These are phyloP conservation scores for Perilla frutescens DNA, from an alignment of 257 asterid genomes.

Conservation along the genomic window DNA sequence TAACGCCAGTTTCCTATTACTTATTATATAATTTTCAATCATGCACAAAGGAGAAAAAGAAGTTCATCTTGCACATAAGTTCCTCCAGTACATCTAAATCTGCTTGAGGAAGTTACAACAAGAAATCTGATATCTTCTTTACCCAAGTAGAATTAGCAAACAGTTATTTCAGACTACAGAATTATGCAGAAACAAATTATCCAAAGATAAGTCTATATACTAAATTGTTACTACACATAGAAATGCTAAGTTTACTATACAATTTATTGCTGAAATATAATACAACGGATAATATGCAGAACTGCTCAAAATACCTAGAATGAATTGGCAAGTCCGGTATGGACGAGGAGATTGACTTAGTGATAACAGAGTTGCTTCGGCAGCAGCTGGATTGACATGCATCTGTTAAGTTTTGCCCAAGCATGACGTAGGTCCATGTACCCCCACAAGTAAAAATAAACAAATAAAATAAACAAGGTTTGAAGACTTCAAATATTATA, in stretches of 20 bases:
- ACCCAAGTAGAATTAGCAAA: constrained; percentile 4
- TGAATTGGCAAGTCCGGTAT: constrained; percentile 83
- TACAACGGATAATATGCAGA: constrained; percentile 1
- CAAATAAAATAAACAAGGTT: constrained; percentile 33
- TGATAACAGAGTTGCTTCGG: constrained; percentile 83
- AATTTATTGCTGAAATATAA: constrained; percentile 21
- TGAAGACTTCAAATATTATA: constrained; percentile 24
- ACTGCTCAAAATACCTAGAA: constrained; percentile 65
- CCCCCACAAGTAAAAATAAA: constrained; percentile 35
- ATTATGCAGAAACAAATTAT: constrained; percentile 14
- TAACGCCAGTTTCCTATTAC: constrained; percentile 24
- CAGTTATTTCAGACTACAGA: background rate
- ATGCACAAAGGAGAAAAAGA: constrained; percentile 4
- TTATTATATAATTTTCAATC: constrained; percentile 18
- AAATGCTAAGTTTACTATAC: constrained; percentile 15
- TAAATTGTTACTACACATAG: constrained; percentile 21
- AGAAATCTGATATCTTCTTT: constrained; percentile 20
- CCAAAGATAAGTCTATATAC: background rate
- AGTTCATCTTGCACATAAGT: constrained; percentile 13
- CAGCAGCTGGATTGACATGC: constrained; percentile 82
- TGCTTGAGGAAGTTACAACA: constrained; percentile 22
- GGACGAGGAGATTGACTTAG: constrained; percentile 80
- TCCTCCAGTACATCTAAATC: constrained; percentile 8
- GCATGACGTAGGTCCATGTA: constrained; percentile 38
- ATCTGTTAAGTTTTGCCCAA: constrained; percentile 55